Conservation (phyloP, 306 rosid species). For the Trifolium dubium region DNA sequence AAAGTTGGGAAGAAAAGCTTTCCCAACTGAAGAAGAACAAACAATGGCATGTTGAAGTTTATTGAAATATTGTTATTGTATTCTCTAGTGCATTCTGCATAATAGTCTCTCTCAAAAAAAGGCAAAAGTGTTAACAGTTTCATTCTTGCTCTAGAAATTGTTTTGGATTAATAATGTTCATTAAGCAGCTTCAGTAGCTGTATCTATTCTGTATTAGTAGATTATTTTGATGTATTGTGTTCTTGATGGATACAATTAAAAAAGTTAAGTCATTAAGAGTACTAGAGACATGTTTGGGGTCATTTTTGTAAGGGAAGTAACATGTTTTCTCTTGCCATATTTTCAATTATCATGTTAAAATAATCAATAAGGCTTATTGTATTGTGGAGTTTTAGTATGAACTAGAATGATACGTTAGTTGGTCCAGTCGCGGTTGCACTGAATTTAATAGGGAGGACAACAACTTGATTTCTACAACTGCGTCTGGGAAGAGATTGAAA, state of each 20-base stretch:
- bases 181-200: constrained; percentile 40
- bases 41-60: constrained; percentile 99
- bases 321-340: constrained; percentile 17
- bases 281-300: constrained; percentile 10
- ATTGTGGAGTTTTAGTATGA: background rate
- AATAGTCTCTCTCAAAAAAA: background rate
- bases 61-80: constrained; percentile 49
- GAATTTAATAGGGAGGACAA: too few species aligned
- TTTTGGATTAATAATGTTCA: constrained; percentile 38
- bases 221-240: constrained; percentile 29
- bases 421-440: too few species aligned
- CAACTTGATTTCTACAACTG: too few species aligned
- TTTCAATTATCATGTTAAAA: constrained; percentile 7
- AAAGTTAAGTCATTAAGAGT: constrained; percentile 20
- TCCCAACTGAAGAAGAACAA: constrained; percentile 92
- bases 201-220: constrained; percentile 44
- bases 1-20: constrained; percentile 91
- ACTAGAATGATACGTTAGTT: background rate
- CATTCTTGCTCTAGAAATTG: constrained; percentile 24
- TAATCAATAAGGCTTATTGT: background rate
- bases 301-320: constrained; percentile 2
- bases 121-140: background rate
- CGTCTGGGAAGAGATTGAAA: too few species aligned
- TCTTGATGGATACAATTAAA: constrained; percentile 36
- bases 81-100: background rate